phyloP scores from a whole-genome alignment of 2,329 filamentous ascomycete genomes.

The Arthrinium phaeospermum region DNA sequence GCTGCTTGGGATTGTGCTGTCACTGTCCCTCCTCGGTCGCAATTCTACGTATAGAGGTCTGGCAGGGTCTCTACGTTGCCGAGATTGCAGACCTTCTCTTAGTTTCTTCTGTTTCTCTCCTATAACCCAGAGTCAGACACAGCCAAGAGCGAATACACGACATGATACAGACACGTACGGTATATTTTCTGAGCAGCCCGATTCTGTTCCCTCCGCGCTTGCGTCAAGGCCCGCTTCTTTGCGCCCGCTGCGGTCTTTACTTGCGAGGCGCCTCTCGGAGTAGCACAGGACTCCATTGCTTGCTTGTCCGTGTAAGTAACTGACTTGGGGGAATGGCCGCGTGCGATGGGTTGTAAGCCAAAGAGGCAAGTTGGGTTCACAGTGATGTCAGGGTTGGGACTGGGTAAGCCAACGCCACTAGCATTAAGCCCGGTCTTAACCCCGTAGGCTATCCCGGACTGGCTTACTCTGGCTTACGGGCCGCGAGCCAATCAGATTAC shows the following conservation, averaged over 20 bases:
- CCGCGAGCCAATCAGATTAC: conserved; percentile 7
- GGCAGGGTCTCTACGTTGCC: background rate
- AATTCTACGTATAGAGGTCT: background rate
- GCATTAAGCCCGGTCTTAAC: conserved; percentile 11
- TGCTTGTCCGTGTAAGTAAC: background rate
- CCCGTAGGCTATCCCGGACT: background rate
- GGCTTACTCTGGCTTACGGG: conserved; percentile 19
- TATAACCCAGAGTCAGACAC: background rate
- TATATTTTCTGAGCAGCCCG: conserved; percentile 41
- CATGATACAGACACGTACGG: conserved; percentile 30
- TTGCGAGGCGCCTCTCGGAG: background rate
- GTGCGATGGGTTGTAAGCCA: background rate
- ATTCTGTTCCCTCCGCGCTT: conserved; percentile 45
- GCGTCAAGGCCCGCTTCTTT: conserved; percentile 42
- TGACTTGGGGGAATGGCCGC: background rate
- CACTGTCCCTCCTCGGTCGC: background rate
- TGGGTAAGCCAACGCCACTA: background rate
- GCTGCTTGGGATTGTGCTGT: background rate
- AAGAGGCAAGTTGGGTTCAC: background rate
- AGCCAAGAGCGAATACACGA: background rate
- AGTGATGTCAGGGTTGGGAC: background rate
- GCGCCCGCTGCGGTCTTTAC: background rate
- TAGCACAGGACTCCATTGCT: background rate
- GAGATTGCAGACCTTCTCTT: background rate
- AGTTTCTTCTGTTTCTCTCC: background rate